Conservation (phyloP, 1,139 yeast genomes). For the Pichia sp. region DNA sequence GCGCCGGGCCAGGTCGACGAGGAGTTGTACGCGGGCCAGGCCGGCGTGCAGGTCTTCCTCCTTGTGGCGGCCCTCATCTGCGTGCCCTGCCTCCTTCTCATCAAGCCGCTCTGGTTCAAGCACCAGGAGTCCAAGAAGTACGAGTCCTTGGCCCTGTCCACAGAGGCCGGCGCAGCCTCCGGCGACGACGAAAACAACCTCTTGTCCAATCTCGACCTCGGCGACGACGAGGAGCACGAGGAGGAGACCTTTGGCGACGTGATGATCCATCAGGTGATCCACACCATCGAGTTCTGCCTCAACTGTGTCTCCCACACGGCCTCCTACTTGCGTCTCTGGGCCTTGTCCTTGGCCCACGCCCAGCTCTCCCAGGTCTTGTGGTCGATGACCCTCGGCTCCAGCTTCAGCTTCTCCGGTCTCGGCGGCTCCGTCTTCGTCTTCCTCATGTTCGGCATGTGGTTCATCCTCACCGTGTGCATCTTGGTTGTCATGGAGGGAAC, state of each 20-base stretch:
- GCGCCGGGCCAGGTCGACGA: slow-evolving; percentile 72
- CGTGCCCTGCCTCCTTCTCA: slow-evolving; percentile 70
- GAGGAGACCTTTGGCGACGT: slow-evolving; percentile 74
- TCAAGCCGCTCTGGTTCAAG: slow-evolving; percentile 56
- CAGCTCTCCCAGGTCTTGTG: slow-evolving; percentile 92
- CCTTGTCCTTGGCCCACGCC: slow-evolving; percentile 95
- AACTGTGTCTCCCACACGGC: slow-evolving; percentile 98
- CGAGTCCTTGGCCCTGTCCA: slow-evolving; percentile 18
- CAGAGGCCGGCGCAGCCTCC: slow-evolving; percentile 12
- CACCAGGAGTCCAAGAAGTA: slow-evolving; percentile 28
- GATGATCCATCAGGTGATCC: slow-evolving; percentile 96
- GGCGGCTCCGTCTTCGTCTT: slow-evolving; percentile 72
- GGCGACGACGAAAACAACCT: slow-evolving; percentile 33
- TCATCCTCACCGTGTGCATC: slow-evolving; percentile 81
- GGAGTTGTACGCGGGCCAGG: slow-evolving; percentile 60
- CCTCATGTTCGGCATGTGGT: slow-evolving; percentile 89
- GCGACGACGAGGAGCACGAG: slow-evolving; percentile 40
- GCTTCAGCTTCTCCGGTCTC: slow-evolving; percentile 34
- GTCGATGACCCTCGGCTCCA: slow-evolving; percentile 73
- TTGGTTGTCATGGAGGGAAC: slow-evolving; percentile 98
- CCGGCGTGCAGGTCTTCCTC: slow-evolving; percentile 54
- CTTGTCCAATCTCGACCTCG: slow-evolving; percentile 29
- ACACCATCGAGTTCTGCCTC: slow-evolving; percentile 95
- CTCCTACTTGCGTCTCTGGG: slow-evolving; percentile 94
- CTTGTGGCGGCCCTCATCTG: slow-evolving; percentile 60